Percentiles rank a stretch among this genome's conserved stretches.
phyloP scores from a whole-genome alignment of 2,329 filamentous ascomycete genomes.

The Aureobasidium pullulans region DNA sequence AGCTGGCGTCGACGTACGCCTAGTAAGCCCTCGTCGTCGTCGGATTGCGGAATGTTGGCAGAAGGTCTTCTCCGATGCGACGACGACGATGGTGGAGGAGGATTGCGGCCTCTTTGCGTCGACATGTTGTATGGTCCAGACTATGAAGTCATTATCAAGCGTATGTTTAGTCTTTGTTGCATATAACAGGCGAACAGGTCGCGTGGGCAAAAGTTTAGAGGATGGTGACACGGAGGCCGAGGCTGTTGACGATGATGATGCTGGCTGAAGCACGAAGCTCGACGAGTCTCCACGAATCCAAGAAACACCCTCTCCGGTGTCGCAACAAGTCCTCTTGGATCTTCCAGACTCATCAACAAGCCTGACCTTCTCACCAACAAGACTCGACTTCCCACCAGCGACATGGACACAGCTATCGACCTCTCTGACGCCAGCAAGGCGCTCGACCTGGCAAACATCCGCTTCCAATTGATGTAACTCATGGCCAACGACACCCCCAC shows the following conservation, averaged over 20 bases:
- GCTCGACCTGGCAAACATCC: constrained; percentile 83
- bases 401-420: constrained; percentile 80
- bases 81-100: constrained; percentile 6
- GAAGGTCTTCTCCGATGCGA: neutral
- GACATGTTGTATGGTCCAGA: neutral
- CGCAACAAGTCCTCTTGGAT: neutral
- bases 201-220: neutral
- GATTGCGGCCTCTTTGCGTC: constrained; percentile 3
- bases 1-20: constrained; percentile 1
- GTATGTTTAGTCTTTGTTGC: neutral
- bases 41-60: constrained; percentile 1
- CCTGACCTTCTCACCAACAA: neutral
- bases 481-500: constrained; percentile 69
- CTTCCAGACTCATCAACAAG: neutral
- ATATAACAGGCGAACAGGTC: neutral
- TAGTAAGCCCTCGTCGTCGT: constrained; percentile 15
- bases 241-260: constrained; percentile 7
- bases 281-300: neutral
- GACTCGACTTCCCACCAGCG: too few relatives aligned
- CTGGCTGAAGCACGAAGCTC: neutral
- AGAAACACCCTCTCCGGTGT: neutral
- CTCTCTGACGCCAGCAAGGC: constrained; percentile 70
- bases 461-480: constrained; percentile 55
- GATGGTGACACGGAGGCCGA: constrained; percentile 1
- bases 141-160: neutral